Conservation (phyloP, 352 stramenopile species). For the Phytophthora agathidicida region DNA sequence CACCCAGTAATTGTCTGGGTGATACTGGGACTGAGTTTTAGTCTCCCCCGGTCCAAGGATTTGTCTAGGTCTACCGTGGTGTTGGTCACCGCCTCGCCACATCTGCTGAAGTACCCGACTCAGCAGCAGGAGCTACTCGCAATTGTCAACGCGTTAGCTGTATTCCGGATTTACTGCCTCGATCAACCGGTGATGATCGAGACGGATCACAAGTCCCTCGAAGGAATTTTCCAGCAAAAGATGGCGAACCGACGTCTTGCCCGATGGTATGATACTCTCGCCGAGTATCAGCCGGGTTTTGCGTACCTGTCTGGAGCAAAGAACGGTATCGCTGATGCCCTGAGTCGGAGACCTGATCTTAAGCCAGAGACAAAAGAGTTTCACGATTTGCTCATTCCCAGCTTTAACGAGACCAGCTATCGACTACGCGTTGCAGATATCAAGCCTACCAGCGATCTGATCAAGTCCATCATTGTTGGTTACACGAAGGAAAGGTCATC, state of each 20-base stretch:
- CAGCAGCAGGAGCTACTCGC: neutral
- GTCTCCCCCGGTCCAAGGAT: too few relatives aligned
- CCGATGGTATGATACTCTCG: neutral
- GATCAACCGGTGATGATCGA: neutral
- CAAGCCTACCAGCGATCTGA: neutral
- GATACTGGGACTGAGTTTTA: too few relatives aligned
- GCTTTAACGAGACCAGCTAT: slow-evolving; percentile 9
- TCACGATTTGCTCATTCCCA: slow-evolving; percentile 5
- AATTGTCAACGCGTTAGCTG: neutral
- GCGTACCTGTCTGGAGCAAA: slow-evolving; percentile 16
- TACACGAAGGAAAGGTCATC: slow-evolving; percentile 10
- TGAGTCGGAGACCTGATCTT: neutral
- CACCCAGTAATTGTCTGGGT: too few relatives aligned
- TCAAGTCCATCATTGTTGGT: slow-evolving; percentile 4
- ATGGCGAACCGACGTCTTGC: neutral
- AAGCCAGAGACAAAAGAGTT: slow-evolving; percentile 10
- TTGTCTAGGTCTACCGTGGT: too few relatives aligned
- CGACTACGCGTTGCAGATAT: slow-evolving; percentile 4
- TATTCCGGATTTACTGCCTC: neutral
- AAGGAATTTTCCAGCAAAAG: slow-evolving; percentile 13
- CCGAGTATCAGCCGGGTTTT: neutral
- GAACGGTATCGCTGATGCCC: neutral
- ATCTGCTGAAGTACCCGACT: slow-evolving; percentile 11
- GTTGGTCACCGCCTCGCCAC: too few relatives aligned
- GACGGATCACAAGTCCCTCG: slow-evolving; percentile 18